phyloP scores from a whole-genome alignment of 441 rosid genomes.

The Gossypium davidsonii region DNA sequence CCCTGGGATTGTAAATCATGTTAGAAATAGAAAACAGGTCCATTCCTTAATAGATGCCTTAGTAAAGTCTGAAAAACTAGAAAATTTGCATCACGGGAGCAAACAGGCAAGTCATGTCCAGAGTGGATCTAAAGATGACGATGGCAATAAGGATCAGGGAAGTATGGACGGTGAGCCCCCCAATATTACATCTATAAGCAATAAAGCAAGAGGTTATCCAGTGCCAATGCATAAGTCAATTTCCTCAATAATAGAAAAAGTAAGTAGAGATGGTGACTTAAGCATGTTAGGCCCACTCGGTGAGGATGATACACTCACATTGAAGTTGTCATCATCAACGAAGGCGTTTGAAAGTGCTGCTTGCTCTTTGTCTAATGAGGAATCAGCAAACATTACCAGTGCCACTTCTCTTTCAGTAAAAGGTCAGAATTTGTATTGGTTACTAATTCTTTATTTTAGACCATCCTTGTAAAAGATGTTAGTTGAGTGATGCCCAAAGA shows the following conservation, averaged over 20 bases:
- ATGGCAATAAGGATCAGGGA: constrained; percentile 19
- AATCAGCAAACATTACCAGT: constrained; percentile 36
- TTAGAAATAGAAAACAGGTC: constrained; percentile 80
- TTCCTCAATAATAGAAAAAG: constrained; percentile 23
- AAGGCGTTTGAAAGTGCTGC: constrained; percentile 38
- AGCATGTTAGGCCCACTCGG: constrained; percentile 28
- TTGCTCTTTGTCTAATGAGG: constrained; percentile 40
- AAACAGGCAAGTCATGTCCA: constrained; percentile 28
- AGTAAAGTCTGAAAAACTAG: constrained; percentile 49
- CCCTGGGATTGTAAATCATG: constrained; percentile 87
- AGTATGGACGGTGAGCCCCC: constrained; percentile 23
- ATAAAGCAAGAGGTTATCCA: constrained; percentile 29
- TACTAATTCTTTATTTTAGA: not conserved
- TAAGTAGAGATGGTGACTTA: constrained; percentile 26
- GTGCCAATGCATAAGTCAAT: constrained; percentile 18
- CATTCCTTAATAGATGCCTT: constrained; percentile 81
- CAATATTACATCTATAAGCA: constrained; percentile 22
- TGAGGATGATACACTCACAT: constrained; percentile 35
- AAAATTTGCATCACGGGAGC: constrained; percentile 23
- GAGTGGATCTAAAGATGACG: constrained; percentile 25
- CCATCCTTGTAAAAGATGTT: too few relatives aligned
- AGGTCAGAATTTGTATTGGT: constrained; percentile 36
- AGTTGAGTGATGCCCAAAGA: not conserved
- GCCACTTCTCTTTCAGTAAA: constrained; percentile 53
- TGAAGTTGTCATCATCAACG: constrained; percentile 45